phyloP scores from a whole-genome alignment of 2,329 filamentous ascomycete species.

The Neofusicoccum sp. region DNA sequence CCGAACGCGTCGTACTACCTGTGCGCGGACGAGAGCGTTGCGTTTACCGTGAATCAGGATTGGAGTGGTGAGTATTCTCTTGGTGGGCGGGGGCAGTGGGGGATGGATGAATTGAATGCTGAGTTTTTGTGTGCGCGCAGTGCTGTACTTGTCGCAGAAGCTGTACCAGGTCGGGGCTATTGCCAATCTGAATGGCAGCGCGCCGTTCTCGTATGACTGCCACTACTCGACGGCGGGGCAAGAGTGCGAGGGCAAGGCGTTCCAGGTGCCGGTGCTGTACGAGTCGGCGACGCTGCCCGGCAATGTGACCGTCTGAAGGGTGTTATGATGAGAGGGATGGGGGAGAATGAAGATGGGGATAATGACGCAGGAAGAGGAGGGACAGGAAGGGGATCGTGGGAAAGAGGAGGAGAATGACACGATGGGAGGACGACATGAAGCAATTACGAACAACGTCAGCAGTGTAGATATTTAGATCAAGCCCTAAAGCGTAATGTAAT shows the following conservation, averaged over 20 bases:
- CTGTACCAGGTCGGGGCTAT: neutral
- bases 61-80: neutral
- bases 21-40: neutral
- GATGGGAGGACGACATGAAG: too few species aligned
- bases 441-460: too few species aligned
- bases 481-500: too few species aligned
- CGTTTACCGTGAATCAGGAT: neutral
- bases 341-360: too few species aligned
- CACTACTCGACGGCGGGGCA: neutral
- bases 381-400: too few species aligned
- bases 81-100: too few species aligned
- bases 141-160: neutral
- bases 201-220: neutral
- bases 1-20: neutral
- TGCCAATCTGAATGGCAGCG: slow-evolving; percentile 5
- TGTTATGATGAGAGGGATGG: too few species aligned
- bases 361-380: too few species aligned
- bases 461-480: too few species aligned
- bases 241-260: neutral
- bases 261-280: neutral
- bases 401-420: too few species aligned
- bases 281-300: neutral
- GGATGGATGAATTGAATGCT: neutral
- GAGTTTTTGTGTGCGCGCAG: neutral
- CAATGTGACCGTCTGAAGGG: too few species aligned